Percentiles rank a stretch among this genome's conserved stretches.
phyloP scores from a whole-genome alignment of 2,329 filamentous ascomycete species.

The Phialophora tarda region DNA sequence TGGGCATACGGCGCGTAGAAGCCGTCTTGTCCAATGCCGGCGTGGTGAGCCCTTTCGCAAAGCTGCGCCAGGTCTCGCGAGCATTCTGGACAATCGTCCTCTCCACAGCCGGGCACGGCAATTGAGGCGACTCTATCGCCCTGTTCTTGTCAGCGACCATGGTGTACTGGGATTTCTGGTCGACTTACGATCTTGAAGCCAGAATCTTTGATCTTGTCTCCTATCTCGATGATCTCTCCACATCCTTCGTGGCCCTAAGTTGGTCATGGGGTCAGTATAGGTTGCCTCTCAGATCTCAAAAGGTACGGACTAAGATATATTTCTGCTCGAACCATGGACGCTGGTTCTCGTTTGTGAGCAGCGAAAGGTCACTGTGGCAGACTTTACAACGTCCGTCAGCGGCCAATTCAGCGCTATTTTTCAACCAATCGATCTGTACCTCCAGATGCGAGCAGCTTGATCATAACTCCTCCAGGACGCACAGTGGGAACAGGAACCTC shows the following conservation, averaged over 20 bases:
- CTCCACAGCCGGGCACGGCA: conserved; percentile 42
- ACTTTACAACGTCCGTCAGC: conserved; percentile 11
- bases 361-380: conserved; percentile 24
- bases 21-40: no score
- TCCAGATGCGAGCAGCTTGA: conserved; percentile 23
- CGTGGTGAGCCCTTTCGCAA: conserved; percentile 44
- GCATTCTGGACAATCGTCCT: conserved; percentile 47
- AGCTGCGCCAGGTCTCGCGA: conserved; percentile 47
- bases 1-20: no score
- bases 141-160: conserved; percentile 6
- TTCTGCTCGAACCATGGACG: conserved; percentile 27
- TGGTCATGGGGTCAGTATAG: no score
- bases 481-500: conserved; percentile 23
- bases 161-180: no score
- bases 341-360: conserved; percentile 25
- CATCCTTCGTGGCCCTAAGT: conserved; percentile 27
- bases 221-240: conserved; percentile 12
- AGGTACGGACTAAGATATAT: no score
- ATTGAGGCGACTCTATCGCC: conserved; percentile 18
- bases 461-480: conserved; percentile 14
- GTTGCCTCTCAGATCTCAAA: no score
- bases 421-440: no score
- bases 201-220: not conserved
- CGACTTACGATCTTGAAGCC: no score
- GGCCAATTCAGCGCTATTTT: no score